A percentile compares a stretch with the other conserved stretches of the same genome.
phyloP scores from a whole-genome alignment of 768 basidiomycete species.

The Lyophyllum semitale region DNA sequence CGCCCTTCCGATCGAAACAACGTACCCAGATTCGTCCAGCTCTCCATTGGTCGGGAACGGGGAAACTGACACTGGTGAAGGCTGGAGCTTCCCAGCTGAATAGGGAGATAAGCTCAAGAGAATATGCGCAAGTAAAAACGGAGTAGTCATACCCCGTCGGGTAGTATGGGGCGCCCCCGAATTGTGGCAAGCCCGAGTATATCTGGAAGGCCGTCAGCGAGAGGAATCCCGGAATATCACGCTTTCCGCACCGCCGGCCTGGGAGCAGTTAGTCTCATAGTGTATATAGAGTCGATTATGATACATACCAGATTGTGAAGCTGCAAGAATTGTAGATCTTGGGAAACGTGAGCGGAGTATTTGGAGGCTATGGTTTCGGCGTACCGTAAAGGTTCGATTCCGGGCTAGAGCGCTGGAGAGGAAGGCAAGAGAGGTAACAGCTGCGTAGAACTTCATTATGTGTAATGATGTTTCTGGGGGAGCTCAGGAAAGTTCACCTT shows the following conservation, averaged over 20 bases:
- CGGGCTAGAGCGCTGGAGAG: constrained; percentile 35
- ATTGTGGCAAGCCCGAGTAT: constrained; percentile 8
- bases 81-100: constrained; percentile 11
- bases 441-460: constrained; percentile 24
- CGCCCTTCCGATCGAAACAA: too few relatives aligned
- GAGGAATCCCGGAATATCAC: background rate
- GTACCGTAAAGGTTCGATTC: constrained; percentile 53
- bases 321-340: constrained; percentile 59
- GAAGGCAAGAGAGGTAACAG: constrained; percentile 25
- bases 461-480: background rate
- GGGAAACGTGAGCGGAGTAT: background rate
- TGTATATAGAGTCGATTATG: background rate
- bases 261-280: background rate
- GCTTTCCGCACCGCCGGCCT: constrained; percentile 33
- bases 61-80: constrained; percentile 8
- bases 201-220: constrained; percentile 1
- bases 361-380: background rate
- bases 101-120: too few relatives aligned
- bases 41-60: constrained; percentile 14
- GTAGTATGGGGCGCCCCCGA: constrained; percentile 2
- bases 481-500: background rate
- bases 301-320: constrained; percentile 62
- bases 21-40: constrained; percentile 16
- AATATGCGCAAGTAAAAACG: background rate
- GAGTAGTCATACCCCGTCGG: constrained; percentile 10